These are phyloP conservation scores for Ilyonectria destructans DNA, from an alignment of 2,329 filamentous ascomycete species.

Conservation along the genomic window DNA sequence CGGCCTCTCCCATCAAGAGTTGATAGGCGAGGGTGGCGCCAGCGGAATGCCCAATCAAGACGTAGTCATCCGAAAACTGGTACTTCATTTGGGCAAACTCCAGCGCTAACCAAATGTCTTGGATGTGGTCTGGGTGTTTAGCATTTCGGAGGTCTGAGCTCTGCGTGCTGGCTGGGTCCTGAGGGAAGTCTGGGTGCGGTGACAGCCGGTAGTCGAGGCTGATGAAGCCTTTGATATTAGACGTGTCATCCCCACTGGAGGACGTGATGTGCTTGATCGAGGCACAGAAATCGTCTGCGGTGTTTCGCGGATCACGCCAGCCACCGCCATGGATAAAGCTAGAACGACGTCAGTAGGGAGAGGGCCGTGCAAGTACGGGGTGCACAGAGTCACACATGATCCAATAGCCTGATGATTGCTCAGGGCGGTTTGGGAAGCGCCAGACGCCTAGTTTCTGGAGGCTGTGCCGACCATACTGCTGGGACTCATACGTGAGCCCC, in stretches of 20 bases:
- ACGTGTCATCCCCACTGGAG: slow-evolving; percentile 43
- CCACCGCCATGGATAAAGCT: slow-evolving; percentile 75
- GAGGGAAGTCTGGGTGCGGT: slow-evolving; percentile 63
- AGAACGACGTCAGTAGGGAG: slow-evolving; percentile 30
- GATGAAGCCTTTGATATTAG: slow-evolving; percentile 72
- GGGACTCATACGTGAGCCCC: slow-evolving; percentile 53
- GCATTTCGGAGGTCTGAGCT: slow-evolving; percentile 59
- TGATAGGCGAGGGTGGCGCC: slow-evolving; percentile 78
- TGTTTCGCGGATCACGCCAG: slow-evolving; percentile 73
- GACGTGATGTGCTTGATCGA: slow-evolving; percentile 61
- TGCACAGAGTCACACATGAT: slow-evolving; percentile 53
- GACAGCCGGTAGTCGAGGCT: slow-evolving; percentile 77
- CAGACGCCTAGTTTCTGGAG: slow-evolving; percentile 66
- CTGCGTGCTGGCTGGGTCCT: slow-evolving; percentile 49
- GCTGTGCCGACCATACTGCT: slow-evolving; percentile 58
- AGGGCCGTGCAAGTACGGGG: slow-evolving; percentile 8
- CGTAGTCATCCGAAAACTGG: slow-evolving; percentile 64
- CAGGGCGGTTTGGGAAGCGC: slow-evolving; percentile 50
- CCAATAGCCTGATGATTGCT: slow-evolving; percentile 51
- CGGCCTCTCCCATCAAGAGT: slow-evolving; percentile 63
- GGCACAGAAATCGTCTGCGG: slow-evolving; percentile 62
- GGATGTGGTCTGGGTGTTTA: slow-evolving; percentile 72
- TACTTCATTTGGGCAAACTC: slow-evolving; percentile 64
- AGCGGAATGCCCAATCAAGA: slow-evolving; percentile 75
- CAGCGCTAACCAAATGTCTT: slow-evolving; percentile 70